Percentiles rank a stretch among this genome's conserved stretches.
These are phyloP conservation scores for Daldinia decipiens DNA, from an alignment of 495 filamentous ascomycete genomes.

Conservation along the genomic window DNA sequence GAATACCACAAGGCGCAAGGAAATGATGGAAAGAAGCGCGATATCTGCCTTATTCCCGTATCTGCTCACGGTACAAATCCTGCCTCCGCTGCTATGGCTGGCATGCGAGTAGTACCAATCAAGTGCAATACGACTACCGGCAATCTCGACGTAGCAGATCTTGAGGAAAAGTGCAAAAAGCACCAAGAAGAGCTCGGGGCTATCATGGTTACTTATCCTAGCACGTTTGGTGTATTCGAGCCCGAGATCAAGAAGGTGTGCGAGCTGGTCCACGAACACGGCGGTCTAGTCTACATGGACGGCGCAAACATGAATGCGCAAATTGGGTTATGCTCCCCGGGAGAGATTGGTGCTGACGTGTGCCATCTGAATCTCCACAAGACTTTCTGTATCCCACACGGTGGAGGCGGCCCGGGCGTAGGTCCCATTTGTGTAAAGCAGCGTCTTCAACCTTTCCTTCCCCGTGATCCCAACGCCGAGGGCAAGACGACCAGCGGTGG, in stretches of 20 bases:
- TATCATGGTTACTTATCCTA: constrained; percentile 99
- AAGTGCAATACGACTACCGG: constrained; percentile 91
- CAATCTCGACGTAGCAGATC: constrained; percentile 88
- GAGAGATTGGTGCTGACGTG: constrained; percentile 96
- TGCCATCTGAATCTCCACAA: constrained; percentile 99
- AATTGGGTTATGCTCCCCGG: constrained; percentile 95
- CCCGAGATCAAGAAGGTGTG: constrained; percentile 89
- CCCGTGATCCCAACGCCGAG: constrained; percentile 69
- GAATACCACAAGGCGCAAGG: constrained; percentile 78
- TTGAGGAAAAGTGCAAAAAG: constrained; percentile 88
- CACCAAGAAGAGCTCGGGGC: constrained; percentile 87
- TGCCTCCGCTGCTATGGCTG: constrained; percentile 95
- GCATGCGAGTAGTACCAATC: constrained; percentile 94
- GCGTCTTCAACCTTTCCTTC: constrained; percentile 82
- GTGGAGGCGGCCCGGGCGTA: constrained; percentile 93
- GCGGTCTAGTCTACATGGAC: constrained; percentile 99
- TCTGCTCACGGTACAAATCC: constrained; percentile 98
- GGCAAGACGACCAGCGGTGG: constrained; percentile 48
- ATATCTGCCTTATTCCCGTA: constrained; percentile 95
- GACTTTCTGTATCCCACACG: constrained; percentile 99
- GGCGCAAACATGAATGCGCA: constrained; percentile 99
- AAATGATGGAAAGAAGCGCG: constrained; percentile 68
- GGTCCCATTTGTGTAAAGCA: constrained; percentile 93
- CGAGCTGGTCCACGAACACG: constrained; percentile 84
- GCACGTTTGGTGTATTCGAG: constrained; percentile 97